Evolutionary conservation across 78 protist species (phyloP).

Genomic region (Speleostelium caveatum): DNA sequence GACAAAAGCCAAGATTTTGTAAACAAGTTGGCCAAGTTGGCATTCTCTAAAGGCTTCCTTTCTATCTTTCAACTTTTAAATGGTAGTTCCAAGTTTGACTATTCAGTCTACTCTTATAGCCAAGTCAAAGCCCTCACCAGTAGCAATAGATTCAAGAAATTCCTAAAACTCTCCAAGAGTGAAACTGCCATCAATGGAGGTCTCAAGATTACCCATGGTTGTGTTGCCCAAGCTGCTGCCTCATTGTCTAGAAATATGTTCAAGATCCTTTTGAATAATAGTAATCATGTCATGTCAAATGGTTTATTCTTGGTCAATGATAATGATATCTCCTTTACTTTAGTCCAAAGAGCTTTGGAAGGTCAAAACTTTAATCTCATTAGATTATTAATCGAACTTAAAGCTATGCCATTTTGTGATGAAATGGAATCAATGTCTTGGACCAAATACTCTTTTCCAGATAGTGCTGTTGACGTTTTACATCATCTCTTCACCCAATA

Average conservation of each 20-base stretch:
- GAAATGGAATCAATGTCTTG: slow-evolving; percentile 1
- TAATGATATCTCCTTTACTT: not conserved
- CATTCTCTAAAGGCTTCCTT: not conserved
- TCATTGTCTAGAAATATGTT: not conserved
- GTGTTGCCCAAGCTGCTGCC: not conserved
- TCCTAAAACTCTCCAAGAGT: not conserved
- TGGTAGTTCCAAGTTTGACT: not conserved
- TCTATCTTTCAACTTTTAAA: not conserved
- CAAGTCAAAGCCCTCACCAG: not conserved
- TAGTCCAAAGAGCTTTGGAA: not conserved
- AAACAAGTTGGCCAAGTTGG: not conserved
- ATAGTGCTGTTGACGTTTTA: not conserved
- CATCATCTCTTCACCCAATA: not conserved
- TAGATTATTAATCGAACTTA: not conserved
- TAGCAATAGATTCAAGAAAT: not conserved
- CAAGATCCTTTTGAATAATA: not conserved
- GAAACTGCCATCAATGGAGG: not conserved
- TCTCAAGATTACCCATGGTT: not conserved
- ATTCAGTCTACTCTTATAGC: not conserved
- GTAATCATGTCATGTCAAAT: not conserved
- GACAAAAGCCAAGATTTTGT: not conserved
- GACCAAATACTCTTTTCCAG: not conserved
- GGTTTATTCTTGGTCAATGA: not conserved
- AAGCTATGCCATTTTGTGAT: not conserved
- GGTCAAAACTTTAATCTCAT: not conserved